Conservation (phyloP, 2,329 filamentous ascomycete genomes). For the Ampelomyces quisqualis region DNA sequence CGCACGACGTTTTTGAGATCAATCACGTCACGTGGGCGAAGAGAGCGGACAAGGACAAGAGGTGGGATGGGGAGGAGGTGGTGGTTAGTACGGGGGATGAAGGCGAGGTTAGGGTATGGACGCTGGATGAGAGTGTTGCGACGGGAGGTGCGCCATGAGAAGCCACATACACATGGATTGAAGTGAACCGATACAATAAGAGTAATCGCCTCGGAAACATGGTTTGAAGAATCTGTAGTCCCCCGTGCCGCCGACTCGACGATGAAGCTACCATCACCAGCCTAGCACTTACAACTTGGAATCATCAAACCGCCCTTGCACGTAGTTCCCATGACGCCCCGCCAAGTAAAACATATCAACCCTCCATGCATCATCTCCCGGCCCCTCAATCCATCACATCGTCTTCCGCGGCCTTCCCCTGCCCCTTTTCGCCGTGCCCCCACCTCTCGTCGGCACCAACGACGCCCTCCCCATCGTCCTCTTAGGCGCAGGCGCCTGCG, state of each 20-base stretch:
- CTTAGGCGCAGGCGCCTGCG: constrained; percentile 26
- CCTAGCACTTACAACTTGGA: no score
- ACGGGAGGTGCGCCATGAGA: background rate
- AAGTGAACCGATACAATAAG: background rate
- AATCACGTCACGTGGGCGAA: constrained; percentile 90
- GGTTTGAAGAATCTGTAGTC: no score
- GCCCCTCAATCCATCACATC: constrained; percentile 2
- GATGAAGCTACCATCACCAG: background rate
- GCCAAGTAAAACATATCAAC: background rate
- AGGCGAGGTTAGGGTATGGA: constrained; percentile 83
- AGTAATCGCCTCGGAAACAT: no score
- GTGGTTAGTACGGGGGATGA: constrained; percentile 91
- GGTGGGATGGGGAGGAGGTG: constrained; percentile 72
- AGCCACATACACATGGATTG: background rate
- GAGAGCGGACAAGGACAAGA: constrained; percentile 67
- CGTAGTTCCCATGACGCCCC: background rate
- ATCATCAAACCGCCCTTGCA: background rate
- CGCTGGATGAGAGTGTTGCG: constrained; percentile 35
- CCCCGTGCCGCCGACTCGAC: no score
- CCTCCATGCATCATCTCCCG: background rate
- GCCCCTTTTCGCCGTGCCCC: constrained; percentile 22
- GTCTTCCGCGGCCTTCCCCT: constrained; percentile 31
- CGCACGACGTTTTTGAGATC: constrained; percentile 89
- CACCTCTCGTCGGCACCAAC: constrained; percentile 27
- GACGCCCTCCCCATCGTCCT: constrained; percentile 19